Percentiles rank a stretch among this genome's conserved stretches.
Evolutionary conservation across 2,329 filamentous ascomycete species (phyloP).

Genomic region (Ophiobolus disseminans): DNA sequence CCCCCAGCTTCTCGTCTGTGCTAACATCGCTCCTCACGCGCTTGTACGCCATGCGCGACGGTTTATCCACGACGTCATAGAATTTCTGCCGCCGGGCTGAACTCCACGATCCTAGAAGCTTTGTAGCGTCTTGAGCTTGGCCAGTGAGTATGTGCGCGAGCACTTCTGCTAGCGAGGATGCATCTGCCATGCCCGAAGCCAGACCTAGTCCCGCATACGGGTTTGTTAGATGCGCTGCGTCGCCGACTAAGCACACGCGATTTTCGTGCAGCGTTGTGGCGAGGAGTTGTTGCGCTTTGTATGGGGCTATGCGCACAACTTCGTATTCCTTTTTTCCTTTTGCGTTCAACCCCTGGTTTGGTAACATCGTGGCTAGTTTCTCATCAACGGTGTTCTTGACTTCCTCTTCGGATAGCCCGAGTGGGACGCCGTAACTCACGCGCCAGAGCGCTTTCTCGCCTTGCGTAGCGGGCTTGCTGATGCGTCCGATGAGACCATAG

Average conservation of each 20-base stretch:
- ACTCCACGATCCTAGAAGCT: constrained; percentile 46
- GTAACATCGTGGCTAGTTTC: constrained; percentile 42
- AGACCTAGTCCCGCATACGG: constrained; percentile 49
- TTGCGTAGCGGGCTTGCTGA: constrained; percentile 26
- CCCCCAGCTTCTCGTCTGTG: constrained; percentile 32
- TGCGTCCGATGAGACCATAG: constrained; percentile 49
- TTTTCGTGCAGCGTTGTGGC: constrained; percentile 33
- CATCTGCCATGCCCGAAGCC: constrained; percentile 45
- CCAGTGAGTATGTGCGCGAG: constrained; percentile 31
- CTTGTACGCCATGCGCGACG: constrained; percentile 36
- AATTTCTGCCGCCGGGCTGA: constrained; percentile 46
- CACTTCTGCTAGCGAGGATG: constrained; percentile 37
- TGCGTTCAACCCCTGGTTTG: constrained; percentile 26
- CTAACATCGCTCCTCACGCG: constrained; percentile 35
- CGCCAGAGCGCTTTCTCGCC: constrained; percentile 46
- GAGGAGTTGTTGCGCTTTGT: constrained; percentile 52
- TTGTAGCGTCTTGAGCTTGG: constrained; percentile 22
- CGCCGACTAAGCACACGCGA: constrained; percentile 47
- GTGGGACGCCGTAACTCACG: constrained; percentile 50
- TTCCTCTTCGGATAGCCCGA: constrained; percentile 35
- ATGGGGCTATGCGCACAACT: constrained; percentile 48
- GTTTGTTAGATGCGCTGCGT: constrained; percentile 51
- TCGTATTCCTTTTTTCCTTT: constrained; percentile 31
- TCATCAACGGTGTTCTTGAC: constrained; percentile 35
- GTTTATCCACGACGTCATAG: constrained; percentile 43